A percentile compares a stretch with the other conserved stretches of the same genome.
These are phyloP conservation scores for Cyclotella choctawhatcheeana DNA, from an alignment of 108 stramenopile genomes.

Conservation along the genomic window DNA sequence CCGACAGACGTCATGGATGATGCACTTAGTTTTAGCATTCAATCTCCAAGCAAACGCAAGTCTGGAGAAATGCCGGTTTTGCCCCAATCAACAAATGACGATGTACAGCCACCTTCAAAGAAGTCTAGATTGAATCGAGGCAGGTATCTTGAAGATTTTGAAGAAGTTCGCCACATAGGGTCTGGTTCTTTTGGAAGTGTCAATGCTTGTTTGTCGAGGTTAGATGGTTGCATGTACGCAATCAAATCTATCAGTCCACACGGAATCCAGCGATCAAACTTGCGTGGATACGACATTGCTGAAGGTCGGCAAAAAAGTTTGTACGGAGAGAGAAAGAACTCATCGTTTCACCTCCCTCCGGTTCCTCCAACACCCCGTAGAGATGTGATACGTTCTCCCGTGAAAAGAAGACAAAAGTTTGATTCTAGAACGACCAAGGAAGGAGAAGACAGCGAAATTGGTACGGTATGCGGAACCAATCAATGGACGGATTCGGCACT, in stretches of 20 bases:
- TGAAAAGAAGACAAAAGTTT: slow-evolving; percentile 47
- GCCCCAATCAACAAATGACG: slow-evolving; percentile 2
- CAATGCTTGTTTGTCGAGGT: slow-evolving; percentile 40
- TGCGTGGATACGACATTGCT: slow-evolving; percentile 3
- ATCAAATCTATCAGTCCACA: slow-evolving; percentile 43
- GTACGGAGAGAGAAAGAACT: slow-evolving; percentile 1
- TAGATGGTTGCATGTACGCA: slow-evolving; percentile 54
- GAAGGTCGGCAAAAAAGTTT: slow-evolving; percentile 1
- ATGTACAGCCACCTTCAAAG: neutral
- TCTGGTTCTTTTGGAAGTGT: slow-evolving; percentile 51
- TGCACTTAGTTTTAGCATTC: neutral
- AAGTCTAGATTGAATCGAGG: slow-evolving; percentile 12
- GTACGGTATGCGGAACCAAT: slow-evolving; percentile 16
- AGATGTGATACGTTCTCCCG: slow-evolving; percentile 18
- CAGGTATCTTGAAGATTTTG: slow-evolving; percentile 46
- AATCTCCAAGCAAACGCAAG: slow-evolving; percentile 11
- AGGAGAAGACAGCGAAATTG: slow-evolving; percentile 4
- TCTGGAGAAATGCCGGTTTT: neutral
- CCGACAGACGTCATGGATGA: slow-evolving; percentile 14
- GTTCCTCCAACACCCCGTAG: slow-evolving; percentile 30
- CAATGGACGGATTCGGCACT: slow-evolving; percentile 44
- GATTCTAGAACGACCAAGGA: slow-evolving; percentile 45
- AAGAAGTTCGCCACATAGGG: slow-evolving; percentile 46
- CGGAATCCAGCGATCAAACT: slow-evolving; percentile 1
- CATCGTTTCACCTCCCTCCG: neutral